Evolutionary conservation across 371 early-diverging fungal species (phyloP), one percentile per base, ranked within the genome.

Genomic region (Dipsacomyces acuminosporus): DNA sequence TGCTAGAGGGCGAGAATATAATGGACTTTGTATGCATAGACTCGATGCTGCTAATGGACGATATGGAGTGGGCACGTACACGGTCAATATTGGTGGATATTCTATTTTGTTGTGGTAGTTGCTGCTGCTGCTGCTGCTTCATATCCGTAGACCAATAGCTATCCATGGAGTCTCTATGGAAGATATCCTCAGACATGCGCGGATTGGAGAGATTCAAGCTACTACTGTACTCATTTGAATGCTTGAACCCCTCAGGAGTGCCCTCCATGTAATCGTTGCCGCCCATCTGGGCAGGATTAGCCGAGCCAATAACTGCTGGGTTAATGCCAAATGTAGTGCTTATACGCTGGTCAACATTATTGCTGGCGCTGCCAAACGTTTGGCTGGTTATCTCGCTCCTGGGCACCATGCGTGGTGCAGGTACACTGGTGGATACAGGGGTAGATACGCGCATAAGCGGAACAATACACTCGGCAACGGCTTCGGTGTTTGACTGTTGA

Each of bases 391-490:
- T 47, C 41, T 25, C 33, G 11, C 40, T 21, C 30, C 59, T 51
- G 19, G 51, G 51, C 13, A 51, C 47, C 19, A 58, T 58, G 40
- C 45, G 41, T 42, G 59, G 63, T 6, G 53, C 57, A 15, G 63
- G 63, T 15, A 63, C 63, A 11, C 57, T 47, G 45, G 57, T 35
- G 6, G 63, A 63, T 17, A 63, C 49, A 3, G 63, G 63, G 49
- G 63, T 63, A 8, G 63, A 57, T 2, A 57, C 63, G 13, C 63
- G 63, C 49, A 63, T 56, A 26, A 55, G 57, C 14, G 63, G 63
- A 24, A 57, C 38, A 38, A 38, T 38, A n/a, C 38, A 38, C 15
- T 38, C 38, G 8, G 38, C 38, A 5, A 13, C 38, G 17, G 38
- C 11, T 17, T 8, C 38, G 11, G 38, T n/a, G 30, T 30, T 30